phyloP scores from a whole-genome alignment of 2,329 filamentous ascomycete species.

The Botryosphaeria dothidea region DNA sequence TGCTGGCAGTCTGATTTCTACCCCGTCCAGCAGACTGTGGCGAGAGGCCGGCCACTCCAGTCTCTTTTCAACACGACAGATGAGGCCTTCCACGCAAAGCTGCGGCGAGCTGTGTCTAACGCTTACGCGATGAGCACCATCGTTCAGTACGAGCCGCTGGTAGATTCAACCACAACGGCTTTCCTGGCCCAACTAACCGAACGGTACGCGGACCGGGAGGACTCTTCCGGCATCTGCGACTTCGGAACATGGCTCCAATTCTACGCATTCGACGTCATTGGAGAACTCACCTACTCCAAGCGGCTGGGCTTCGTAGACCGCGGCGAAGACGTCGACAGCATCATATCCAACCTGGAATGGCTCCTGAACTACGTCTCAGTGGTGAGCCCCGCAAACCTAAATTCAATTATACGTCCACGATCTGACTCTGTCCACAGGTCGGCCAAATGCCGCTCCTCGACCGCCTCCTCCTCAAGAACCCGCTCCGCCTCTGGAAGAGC shows the following conservation, averaged over 20 bases:
- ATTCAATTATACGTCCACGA: not conserved
- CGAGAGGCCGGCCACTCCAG: not conserved
- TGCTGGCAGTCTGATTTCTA: constrained; percentile 1
- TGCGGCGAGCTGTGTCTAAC: constrained; percentile 4
- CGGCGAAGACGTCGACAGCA: constrained; percentile 20
- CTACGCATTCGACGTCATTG: constrained; percentile 24
- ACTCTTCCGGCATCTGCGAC: constrained; percentile 20
- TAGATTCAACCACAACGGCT: constrained; percentile 31
- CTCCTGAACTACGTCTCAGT: not conserved
- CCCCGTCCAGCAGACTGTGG: not conserved
- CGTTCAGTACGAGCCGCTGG: constrained; percentile 26
- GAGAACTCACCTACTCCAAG: constrained; percentile 22
- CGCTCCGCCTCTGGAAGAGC: constrained; percentile 20
- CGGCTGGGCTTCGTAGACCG: constrained; percentile 22
- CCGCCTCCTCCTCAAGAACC: constrained; percentile 17
- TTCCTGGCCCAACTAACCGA: constrained; percentile 27
- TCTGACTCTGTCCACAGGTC: not conserved
- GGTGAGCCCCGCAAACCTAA: not conserved
- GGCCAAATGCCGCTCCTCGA: constrained; percentile 19
- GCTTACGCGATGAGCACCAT: constrained; percentile 28
- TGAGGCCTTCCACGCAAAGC: constrained; percentile 26
- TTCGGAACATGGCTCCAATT: constrained; percentile 46
- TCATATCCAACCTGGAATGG: not conserved
- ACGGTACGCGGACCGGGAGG: not conserved
- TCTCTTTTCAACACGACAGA: constrained; percentile 2